Evolutionary conservation across 192 early-diverging fungal genomes (phyloP), one percentile per base, ranked within the genome.

Genomic region (Rhizophagus clarus): DNA sequence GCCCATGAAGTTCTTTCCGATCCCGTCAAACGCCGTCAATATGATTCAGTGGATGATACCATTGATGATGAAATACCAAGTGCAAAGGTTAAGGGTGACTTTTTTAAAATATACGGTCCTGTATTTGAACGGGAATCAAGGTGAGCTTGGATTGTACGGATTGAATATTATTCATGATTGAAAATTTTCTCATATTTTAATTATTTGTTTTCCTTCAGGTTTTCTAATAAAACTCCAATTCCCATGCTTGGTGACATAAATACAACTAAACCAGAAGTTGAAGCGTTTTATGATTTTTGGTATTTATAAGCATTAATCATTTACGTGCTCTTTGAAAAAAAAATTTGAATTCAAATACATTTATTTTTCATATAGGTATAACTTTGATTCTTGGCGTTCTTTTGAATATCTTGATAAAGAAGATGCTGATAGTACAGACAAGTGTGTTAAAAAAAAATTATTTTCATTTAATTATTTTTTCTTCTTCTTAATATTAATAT

Each of bases 341-440:
- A 22, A 70, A n/a, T 28, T 10, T 47, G 4, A 6, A 12, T 72
- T 26, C 1, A 9, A 10, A 29, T 56, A 15, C 3, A 12, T 40
- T 15, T 11, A 47, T 72, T 72, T 22, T 40, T 8, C 26, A 17
- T 26, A 2, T 66, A 77, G 75, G 75, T 92, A 92, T 82, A 88
- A 85, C 84, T 95, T 99, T 83, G 95, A 99, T 80, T 98, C 96
- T 69, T 99, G 97, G 97, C 89, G 98, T 81, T 93, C 96, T 42
- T 99, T 99, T 80, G 98, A 99, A 91, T 95, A 93, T 85, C 86
- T 95, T 74, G 98, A 99, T 84, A 98, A 99, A 91, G 97, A 99
- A 87, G 96, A 95, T 83, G 92, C 90, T 70, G 96, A 95, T 56
- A 89, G 88, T 67, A 92, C 91, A 29, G 95, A 96, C 79, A 96